These are phyloP conservation scores for Corrigiola litoralis DNA, from an alignment of 179 eudicot genomes.

Conservation along the genomic window DNA sequence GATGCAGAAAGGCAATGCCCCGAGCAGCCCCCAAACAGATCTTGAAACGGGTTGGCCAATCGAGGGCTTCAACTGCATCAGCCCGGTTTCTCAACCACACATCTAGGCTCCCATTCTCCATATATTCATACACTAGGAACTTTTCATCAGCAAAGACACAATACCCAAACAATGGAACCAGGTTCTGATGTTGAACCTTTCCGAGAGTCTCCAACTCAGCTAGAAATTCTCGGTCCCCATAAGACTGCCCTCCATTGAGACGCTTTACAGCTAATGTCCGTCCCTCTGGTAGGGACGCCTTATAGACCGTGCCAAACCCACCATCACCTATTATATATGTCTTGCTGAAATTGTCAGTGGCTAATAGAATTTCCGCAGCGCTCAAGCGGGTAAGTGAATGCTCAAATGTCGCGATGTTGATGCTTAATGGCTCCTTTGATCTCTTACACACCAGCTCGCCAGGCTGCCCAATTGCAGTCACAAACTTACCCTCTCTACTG, in stretches of 20 bases:
- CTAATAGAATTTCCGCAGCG: constrained; percentile 60
- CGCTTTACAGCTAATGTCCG: constrained; percentile 73
- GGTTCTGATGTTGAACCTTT: constrained; percentile 72
- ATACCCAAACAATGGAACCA: constrained; percentile 78
- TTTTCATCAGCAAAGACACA: constrained; percentile 70
- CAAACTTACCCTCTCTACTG: constrained; percentile 35
- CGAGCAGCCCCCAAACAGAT: constrained; percentile 81
- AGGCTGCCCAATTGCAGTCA: constrained; percentile 34
- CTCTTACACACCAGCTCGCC: constrained; percentile 52
- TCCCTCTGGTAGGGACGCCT: constrained; percentile 66
- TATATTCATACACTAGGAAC: constrained; percentile 83
- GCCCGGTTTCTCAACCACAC: constrained; percentile 79
- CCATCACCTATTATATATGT: constrained; percentile 82
- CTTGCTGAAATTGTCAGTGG: constrained; percentile 93
- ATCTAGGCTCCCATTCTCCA: constrained; percentile 96
- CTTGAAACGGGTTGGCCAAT: constrained; percentile 90
- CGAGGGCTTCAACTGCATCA: constrained; percentile 65
- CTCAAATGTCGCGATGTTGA: constrained; percentile 84
- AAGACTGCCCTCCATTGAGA: constrained; percentile 64
- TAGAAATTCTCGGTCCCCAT: constrained; percentile 75
- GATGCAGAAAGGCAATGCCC: constrained; percentile 91
- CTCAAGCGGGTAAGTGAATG: constrained; percentile 60
- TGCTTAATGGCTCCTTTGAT: constrained; percentile 81
- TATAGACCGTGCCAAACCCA: constrained; percentile 88
- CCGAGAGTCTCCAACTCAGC: constrained; percentile 96